A percentile compares a stretch with the other conserved stretches of the same genome.
Conservation (phyloP, 345 rosid genomes). For the Eucalyptus polyanthemos region DNA sequence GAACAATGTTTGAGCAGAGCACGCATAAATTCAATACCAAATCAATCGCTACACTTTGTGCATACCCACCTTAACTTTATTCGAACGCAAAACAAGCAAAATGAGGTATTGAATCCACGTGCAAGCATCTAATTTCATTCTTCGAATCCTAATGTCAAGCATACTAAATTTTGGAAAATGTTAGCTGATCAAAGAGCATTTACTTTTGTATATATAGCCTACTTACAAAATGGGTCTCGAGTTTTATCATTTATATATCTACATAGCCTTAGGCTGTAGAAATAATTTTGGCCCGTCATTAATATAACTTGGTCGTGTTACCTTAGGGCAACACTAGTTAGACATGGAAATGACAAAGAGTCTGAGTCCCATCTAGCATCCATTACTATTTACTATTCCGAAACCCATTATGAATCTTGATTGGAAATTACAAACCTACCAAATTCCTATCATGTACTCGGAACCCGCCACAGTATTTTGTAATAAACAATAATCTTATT, state of each 20-base stretch:
- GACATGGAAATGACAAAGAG: not conserved
- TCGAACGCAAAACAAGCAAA: too few species aligned
- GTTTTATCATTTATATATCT: not conserved
- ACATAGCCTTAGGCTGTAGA: not conserved
- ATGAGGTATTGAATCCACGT: too few species aligned
- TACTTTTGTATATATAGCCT: too few species aligned
- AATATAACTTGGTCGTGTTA: not conserved
- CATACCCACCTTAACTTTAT: too few species aligned
- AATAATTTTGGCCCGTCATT: not conserved
- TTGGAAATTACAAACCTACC: not conserved
- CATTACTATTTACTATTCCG: not conserved
- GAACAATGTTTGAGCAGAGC: fast-evolving
- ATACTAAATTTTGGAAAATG: too few species aligned
- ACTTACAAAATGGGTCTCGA: not conserved
- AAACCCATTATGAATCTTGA: not conserved
- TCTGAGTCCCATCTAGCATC: not conserved
- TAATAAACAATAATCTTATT: not conserved
- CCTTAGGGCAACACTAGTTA: fast-evolving
- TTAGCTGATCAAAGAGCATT: too few species aligned
- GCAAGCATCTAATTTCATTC: too few species aligned
- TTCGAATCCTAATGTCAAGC: too few species aligned
- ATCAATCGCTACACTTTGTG: too few species aligned
- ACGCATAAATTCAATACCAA: too few species aligned
- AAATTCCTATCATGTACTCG: not conserved
- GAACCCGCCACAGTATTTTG: not conserved